phyloP scores from a whole-genome alignment of 257 asterid species.

The Paulownia fortunei region DNA sequence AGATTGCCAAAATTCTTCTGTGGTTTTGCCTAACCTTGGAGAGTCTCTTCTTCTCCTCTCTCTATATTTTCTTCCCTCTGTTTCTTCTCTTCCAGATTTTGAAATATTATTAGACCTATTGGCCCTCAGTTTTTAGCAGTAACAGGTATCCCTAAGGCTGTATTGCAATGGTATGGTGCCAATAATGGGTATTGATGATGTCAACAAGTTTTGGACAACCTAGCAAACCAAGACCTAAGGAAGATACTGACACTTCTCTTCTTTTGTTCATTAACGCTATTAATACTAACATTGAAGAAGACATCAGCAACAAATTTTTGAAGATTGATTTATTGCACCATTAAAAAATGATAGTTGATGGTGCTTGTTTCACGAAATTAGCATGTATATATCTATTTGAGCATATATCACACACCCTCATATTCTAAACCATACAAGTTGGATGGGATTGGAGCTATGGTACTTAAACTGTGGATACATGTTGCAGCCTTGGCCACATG shows the following conservation, averaged over 20 bases:
- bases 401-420: neutral
- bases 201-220: neutral
- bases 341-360: neutral
- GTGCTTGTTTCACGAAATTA: neutral
- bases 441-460: neutral
- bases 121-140: neutral
- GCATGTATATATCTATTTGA: neutral
- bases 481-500: too few relatives aligned
- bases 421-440: neutral
- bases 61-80: neutral
- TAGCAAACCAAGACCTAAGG: neutral
- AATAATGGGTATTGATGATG: neutral
- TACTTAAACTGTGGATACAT: too few relatives aligned
- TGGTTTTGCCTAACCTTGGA: neutral
- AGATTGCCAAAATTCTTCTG: slow-evolving; percentile 1
- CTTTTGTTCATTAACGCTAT: neutral
- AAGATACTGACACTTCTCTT: neutral
- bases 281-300: neutral
- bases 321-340: neutral
- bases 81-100: neutral
- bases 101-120: neutral
- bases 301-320: neutral
- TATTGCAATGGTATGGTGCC: neutral
- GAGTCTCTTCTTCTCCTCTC: neutral
- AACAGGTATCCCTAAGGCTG: neutral